These are phyloP conservation scores for Barnettozyma botsteinii DNA, from an alignment of 805 yeast genomes.

Conservation along the genomic window DNA sequence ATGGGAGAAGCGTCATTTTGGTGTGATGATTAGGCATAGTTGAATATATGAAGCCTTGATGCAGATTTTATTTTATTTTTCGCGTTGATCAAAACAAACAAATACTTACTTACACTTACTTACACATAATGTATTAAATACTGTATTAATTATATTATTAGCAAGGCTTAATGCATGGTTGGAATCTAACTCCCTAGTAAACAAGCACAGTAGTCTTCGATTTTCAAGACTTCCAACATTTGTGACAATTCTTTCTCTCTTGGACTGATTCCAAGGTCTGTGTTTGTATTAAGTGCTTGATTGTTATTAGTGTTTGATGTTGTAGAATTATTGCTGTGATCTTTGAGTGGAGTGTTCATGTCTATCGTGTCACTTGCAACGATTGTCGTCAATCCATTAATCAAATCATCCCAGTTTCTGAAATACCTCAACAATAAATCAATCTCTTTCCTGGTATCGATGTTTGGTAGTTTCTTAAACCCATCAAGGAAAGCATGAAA, in stretches of 20 bases:
- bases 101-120: no score
- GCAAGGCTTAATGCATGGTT: no score
- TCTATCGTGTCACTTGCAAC: neutral
- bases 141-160: no score
- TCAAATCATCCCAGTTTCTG: conserved; percentile 14
- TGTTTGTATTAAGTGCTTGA: neutral
- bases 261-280: neutral
- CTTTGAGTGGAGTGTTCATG: neutral
- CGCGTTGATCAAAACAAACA: no score
- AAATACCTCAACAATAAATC: conserved; percentile 8
- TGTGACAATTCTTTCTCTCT: conserved; percentile 16
- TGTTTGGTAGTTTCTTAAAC: conserved; percentile 28
- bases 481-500: conserved; percentile 34
- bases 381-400: neutral
- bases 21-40: neutral
- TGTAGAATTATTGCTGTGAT: neutral
- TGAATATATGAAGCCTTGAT: neutral
- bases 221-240: conserved; percentile 24
- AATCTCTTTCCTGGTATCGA: conserved; percentile 22
- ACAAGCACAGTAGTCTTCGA: conserved; percentile 21
- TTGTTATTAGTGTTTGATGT: neutral
- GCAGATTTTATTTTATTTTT: no score
- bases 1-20: neutral
- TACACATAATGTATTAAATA: no score
- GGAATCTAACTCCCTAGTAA: neutral